Evolutionary conservation across 495 filamentous ascomycete species (phyloP).

Genomic region (Amniculicola lignicola): DNA sequence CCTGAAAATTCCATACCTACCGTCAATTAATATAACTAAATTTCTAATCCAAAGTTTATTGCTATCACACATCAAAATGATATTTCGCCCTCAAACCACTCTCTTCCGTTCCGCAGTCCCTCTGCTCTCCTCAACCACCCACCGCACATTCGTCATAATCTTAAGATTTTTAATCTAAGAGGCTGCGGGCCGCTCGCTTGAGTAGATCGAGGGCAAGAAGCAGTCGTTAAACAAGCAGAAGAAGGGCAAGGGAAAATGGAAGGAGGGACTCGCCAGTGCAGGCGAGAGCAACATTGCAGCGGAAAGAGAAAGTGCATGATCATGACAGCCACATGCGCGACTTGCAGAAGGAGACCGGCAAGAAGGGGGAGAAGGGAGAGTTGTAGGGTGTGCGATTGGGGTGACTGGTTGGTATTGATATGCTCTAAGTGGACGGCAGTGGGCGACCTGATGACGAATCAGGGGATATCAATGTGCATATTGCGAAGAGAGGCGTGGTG

Average conservation of each 20-base stretch:
- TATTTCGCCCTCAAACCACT: too few species aligned
- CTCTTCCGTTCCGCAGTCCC: too few species aligned
- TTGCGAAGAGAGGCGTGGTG: too few species aligned
- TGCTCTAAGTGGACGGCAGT: neutral
- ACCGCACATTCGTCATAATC: too few species aligned
- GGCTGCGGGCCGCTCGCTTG: slow-evolving; percentile 30
- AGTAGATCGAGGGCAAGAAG: slow-evolving; percentile 35
- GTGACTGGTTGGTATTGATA: neutral
- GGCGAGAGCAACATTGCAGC: slow-evolving; percentile 37
- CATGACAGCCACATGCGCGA: slow-evolving; percentile 39
- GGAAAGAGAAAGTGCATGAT: slow-evolving; percentile 37
- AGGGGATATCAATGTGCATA: too few species aligned
- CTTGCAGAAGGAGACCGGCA: slow-evolving; percentile 38
- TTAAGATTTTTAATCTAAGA: too few species aligned
- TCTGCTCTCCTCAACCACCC: too few species aligned
- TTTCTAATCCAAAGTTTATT: too few species aligned
- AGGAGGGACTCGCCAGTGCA: slow-evolving; percentile 36
- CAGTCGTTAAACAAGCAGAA: slow-evolving; percentile 40
- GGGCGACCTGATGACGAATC: too few species aligned
- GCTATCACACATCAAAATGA: too few species aligned
- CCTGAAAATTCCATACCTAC: too few species aligned
- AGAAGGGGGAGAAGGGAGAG: slow-evolving; percentile 33
- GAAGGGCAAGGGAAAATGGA: slow-evolving; percentile 38
- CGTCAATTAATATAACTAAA: too few species aligned
- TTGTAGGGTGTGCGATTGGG: neutral